Conservation (phyloP, 495 filamentous ascomycete species). For the Neurospora cerealis region DNA sequence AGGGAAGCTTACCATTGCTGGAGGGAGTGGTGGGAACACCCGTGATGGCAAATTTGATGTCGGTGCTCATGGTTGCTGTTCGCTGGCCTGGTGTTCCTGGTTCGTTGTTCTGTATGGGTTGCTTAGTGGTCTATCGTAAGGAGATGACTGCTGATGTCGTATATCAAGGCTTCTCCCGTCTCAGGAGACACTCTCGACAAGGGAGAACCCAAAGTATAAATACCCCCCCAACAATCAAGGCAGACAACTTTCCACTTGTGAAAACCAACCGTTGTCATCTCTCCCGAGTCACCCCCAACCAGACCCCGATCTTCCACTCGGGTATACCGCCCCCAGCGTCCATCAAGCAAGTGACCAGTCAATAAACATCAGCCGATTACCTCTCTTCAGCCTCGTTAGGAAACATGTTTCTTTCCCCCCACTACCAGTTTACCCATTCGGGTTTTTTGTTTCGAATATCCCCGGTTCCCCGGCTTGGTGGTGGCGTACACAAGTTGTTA, state of each 20-base stretch:
- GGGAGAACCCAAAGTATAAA: background rate
- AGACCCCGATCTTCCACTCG: background rate
- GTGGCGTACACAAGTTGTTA: background rate
- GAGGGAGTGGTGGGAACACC: conserved; percentile 18
- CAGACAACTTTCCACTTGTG: background rate
- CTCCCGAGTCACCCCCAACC: background rate
- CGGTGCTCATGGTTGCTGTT: conserved; percentile 10
- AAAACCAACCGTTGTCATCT: background rate
- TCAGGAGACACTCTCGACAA: accelerated
- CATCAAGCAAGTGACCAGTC: background rate
- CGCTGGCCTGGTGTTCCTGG: background rate
- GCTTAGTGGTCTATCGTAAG: background rate
- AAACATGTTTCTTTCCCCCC: background rate
- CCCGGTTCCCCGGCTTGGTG: background rate
- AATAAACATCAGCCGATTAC: background rate
- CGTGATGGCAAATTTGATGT: conserved; percentile 14
- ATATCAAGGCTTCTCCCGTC: background rate
- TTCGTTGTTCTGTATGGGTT: background rate
- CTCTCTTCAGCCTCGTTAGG: background rate
- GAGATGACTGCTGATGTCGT: background rate
- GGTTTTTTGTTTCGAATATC: background rate
- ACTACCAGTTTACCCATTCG: background rate
- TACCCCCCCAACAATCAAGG: background rate
- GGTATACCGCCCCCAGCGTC: background rate
- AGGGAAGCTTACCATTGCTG: conserved; percentile 3